phyloP scores from a whole-genome alignment of 345 rosid species.

The Populus tremula region DNA sequence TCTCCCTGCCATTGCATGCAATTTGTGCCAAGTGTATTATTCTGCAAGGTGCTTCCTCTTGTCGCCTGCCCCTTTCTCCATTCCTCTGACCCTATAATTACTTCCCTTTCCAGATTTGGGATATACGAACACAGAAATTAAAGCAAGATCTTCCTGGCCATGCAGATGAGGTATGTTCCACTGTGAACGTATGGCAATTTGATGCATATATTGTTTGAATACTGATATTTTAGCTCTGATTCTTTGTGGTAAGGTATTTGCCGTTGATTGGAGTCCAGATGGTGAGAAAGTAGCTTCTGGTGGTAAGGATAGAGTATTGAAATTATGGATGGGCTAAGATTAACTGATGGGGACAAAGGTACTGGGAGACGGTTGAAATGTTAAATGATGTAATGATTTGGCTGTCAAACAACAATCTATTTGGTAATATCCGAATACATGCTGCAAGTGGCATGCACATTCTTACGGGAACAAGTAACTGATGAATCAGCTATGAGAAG shows the following conservation, averaged over 20 bases:
- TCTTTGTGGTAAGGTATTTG: constrained; percentile 50
- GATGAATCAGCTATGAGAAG: background rate
- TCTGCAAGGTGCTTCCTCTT: no score
- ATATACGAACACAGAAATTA: constrained; percentile 64
- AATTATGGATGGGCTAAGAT: constrained; percentile 85
- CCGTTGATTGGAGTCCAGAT: constrained; percentile 99
- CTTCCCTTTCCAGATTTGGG: constrained; percentile 63
- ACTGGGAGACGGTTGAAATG: constrained; percentile 1
- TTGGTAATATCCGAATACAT: background rate
- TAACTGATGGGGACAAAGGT: background rate
- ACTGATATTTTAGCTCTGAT: constrained; percentile 6
- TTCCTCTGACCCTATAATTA: background rate
- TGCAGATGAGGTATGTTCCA: constrained; percentile 71
- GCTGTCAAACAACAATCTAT: background rate
- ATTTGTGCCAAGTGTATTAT: no score
- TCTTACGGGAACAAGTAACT: background rate
- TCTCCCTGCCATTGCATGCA: no score
- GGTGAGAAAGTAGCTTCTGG: constrained; percentile 98
- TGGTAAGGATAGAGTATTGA: constrained; percentile 84
- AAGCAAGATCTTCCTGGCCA: constrained; percentile 98
- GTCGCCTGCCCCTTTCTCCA: no score
- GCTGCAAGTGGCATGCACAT: background rate
- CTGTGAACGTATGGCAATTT: background rate
- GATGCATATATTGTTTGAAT: background rate
- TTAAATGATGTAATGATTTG: background rate